Base-by-base conservation (phyloP, 1,139 yeast genomes). In the Taphrina confusa region DNA sequence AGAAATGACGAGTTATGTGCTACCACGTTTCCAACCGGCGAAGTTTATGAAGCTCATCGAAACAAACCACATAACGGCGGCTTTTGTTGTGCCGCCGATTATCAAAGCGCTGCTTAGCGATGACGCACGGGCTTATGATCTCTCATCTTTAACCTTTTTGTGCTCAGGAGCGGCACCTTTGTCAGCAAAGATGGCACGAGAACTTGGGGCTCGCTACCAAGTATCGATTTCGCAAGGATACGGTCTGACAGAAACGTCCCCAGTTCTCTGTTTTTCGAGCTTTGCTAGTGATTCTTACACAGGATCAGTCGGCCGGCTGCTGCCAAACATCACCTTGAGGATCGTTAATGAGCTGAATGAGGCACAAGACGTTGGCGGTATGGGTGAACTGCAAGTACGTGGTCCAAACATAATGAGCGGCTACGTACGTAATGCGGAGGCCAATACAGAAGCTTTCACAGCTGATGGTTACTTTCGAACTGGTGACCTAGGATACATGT, bases 401-500 rank as follows among this genome's bases (percentile, higher is more conserved):
- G 95, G 95, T 0, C 85, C 87, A 3, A 88, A 84, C 68, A 75
- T 84, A 39, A 84, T 85, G 74, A 70, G 69, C 39, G 82, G 81
- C 5, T 87, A 87, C 71, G 82, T 73, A 70, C 78, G 83, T 64
- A 81, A 84, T 67, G 76, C 76, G 3, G 72, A 74, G 37, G 86
- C 82, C 34, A 82, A 85, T 0, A 70, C 68, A 9, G 77, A 75
- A 31, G 75, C 82, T 1, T 68, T 84, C 47, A 83, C 82, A 63
- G 70, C 75, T 23, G 85, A 85, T 30, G 87, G 87, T 3, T 87
- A 91, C 90, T 83, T 85, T 73, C 75, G 78, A 46, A 87, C 95
- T 5, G 95, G 95, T 52, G 95, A 87, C 72, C 79, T 84, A 65
- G 88, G 84, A 2, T 73, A 72, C 56, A 71, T 84, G 58, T 78